Percentiles rank a stretch among this genome's conserved stretches.
Conservation (phyloP, 176 grass and related monocot genomes). For the Oryza rufipogon region DNA sequence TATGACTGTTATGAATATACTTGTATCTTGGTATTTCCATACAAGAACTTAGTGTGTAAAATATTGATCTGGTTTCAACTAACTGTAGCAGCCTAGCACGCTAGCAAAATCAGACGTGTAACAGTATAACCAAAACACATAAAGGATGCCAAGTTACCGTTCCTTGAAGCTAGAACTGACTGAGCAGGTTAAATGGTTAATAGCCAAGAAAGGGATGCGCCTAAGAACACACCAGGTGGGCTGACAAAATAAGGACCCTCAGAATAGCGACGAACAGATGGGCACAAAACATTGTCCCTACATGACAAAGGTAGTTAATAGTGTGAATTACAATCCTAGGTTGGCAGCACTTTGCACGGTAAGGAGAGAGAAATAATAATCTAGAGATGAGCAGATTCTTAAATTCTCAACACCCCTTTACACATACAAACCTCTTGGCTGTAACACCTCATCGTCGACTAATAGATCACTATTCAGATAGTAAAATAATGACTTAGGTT, state of each 20-base stretch:
- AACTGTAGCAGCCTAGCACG: slow-evolving; percentile 20
- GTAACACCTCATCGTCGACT: slow-evolving; percentile 31
- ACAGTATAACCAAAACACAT: slow-evolving; percentile 13
- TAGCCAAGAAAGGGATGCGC: slow-evolving; percentile 39
- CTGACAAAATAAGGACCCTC: slow-evolving; percentile 20
- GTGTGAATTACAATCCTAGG: slow-evolving; percentile 4
- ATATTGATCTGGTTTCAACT: not conserved
- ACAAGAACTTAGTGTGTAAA: not conserved
- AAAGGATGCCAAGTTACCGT: slow-evolving; percentile 29
- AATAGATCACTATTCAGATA: slow-evolving; percentile 38
- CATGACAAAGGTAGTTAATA: slow-evolving; percentile 51
- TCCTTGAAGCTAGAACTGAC: slow-evolving; percentile 13
- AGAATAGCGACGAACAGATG: slow-evolving; percentile 36
- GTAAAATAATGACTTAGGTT: slow-evolving; percentile 33
- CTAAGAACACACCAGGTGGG: slow-evolving; percentile 31
- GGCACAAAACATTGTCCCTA: slow-evolving; percentile 37
- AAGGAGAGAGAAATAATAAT: slow-evolving; percentile 23
- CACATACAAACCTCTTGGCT: slow-evolving; percentile 29
- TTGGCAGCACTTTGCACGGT: slow-evolving; percentile 18
- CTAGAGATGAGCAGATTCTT: slow-evolving; percentile 26
- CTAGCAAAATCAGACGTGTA: slow-evolving; percentile 17
- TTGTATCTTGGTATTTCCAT: slow-evolving; percentile 29
- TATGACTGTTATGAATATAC: slow-evolving; percentile 17
- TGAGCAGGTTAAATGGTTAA: slow-evolving; percentile 1
- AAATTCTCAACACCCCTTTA: slow-evolving; percentile 3